Conservation (phyloP, 2,329 filamentous ascomycete genomes). For the Colletotrichum lentis region DNA sequence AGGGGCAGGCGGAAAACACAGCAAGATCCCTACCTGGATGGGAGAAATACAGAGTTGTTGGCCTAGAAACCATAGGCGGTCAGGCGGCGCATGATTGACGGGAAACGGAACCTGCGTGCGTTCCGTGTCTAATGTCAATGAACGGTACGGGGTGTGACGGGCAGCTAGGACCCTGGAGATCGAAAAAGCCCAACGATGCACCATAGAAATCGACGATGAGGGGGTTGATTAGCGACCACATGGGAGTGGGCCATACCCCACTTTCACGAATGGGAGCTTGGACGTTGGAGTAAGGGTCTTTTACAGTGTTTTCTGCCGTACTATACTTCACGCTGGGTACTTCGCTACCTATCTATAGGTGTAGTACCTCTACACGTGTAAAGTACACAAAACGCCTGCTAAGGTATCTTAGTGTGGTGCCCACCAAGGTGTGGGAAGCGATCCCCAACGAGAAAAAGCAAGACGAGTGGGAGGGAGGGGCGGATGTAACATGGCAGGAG, state of each 20-base stretch:
- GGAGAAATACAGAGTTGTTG: slow-evolving; percentile 15
- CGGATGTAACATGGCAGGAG: neutral
- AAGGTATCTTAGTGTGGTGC: no score
- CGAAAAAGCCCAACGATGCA: slow-evolving; percentile 27
- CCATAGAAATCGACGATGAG: slow-evolving; percentile 36
- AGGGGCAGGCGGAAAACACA: neutral
- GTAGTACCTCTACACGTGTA: no score
- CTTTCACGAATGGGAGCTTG: slow-evolving; percentile 1
- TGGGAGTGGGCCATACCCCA: slow-evolving; percentile 15
- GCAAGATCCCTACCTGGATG: slow-evolving; percentile 10
- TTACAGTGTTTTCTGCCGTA: no score
- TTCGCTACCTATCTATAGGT: no score
- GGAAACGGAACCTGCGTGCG: slow-evolving; percentile 29
- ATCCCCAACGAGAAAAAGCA: neutral
- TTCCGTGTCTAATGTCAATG: slow-evolving; percentile 26
- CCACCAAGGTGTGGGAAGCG: no score
- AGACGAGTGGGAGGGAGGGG: neutral
- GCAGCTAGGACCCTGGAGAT: slow-evolving; percentile 36
- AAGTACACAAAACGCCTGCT: no score
- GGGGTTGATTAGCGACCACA: slow-evolving; percentile 24
- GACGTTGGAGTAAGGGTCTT: neutral
- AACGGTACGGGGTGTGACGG: slow-evolving; percentile 10
- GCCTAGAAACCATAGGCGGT: no score
- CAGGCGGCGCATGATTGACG: slow-evolving; percentile 27
- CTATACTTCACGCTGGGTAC: no score